phyloP scores from a whole-genome alignment of 306 rosid genomes.

The Mucuna pruriens region DNA sequence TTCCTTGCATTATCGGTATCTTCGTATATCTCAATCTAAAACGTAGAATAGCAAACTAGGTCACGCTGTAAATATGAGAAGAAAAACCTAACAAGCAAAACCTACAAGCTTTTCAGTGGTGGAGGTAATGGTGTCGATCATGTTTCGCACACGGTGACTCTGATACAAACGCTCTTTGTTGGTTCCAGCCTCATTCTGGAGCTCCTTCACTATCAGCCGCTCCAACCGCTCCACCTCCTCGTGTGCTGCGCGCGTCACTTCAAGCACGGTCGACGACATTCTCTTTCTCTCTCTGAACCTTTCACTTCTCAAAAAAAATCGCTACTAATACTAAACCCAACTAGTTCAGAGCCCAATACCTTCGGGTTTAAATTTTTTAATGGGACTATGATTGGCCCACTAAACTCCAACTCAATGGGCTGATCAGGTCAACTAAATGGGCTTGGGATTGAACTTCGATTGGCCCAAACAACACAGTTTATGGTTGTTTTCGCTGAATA shows the following conservation, averaged over 20 bases:
- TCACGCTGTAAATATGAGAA: not conserved
- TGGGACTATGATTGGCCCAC: not conserved
- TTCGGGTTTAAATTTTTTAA: not conserved
- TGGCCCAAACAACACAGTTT: too few relatives aligned
- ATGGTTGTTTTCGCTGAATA: too few relatives aligned
- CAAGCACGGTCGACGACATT: slow-evolving; percentile 93
- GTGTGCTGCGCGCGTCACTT: slow-evolving; percentile 82
- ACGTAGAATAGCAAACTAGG: not conserved
- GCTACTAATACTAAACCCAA: not conserved
- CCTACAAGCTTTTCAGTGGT: slow-evolving; percentile 73
- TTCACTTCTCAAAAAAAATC: not conserved
- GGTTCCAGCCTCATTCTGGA: slow-evolving; percentile 70
- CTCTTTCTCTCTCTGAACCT: slow-evolving; percentile 9
- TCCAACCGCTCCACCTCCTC: slow-evolving; percentile 96
- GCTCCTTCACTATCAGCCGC: slow-evolving; percentile 84
- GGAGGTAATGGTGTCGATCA: slow-evolving; percentile 78
- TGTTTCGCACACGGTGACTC: slow-evolving; percentile 85
- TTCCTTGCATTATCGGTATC: slow-evolving; percentile 88
- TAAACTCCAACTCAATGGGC: not conserved
- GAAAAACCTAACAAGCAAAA: not conserved
- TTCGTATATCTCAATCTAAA: slow-evolving; percentile 82
- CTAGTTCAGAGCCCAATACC: not conserved
- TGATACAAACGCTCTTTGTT: slow-evolving; percentile 81
- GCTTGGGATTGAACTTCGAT: too few relatives aligned
- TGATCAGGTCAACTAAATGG: too few relatives aligned